phyloP scores from a whole-genome alignment of 495 filamentous ascomycete genomes.

The Entonaema liquescens region DNA sequence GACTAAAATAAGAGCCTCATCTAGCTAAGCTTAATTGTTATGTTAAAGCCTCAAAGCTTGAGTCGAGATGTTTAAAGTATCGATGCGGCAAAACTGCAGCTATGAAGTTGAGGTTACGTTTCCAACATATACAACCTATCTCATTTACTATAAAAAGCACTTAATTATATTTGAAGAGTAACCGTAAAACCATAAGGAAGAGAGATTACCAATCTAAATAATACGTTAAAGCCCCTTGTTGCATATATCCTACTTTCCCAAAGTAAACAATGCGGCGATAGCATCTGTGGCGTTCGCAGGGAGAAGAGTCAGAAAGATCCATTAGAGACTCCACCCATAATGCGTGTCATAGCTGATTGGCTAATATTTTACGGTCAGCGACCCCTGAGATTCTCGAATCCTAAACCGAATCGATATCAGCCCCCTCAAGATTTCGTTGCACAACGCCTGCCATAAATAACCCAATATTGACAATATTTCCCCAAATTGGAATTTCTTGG shows the following conservation, averaged over 20 bases:
- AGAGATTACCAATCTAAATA: not conserved
- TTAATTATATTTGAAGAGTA: not conserved
- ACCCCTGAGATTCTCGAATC: not conserved
- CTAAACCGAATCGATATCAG: not conserved
- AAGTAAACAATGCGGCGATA: conserved; percentile 10
- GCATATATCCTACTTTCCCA: too few relatives aligned
- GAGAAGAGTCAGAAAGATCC: not conserved
- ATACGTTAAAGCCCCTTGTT: not conserved
- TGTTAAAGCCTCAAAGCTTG: conserved; percentile 1
- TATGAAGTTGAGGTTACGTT: not conserved
- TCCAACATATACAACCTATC: too few relatives aligned
- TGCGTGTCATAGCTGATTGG: not conserved
- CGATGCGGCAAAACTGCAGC: not conserved
- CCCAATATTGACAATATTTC: conserved; percentile 34
- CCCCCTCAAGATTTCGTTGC: not conserved
- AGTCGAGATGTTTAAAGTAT: not conserved
- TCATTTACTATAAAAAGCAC: too few relatives aligned
- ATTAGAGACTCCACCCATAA: not conserved
- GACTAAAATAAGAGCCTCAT: conserved; percentile 35
- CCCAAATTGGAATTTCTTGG: not conserved
- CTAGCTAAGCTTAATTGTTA: conserved; percentile 16
- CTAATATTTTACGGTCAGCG: not conserved
- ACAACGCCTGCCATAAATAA: conserved; percentile 6
- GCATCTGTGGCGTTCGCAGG: conserved; percentile 23
- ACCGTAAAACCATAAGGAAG: not conserved